Evolutionary conservation across 2,329 filamentous ascomycete genomes (phyloP), one percentile per base, ranked within the genome.

Genomic region (Penicillium sp.): DNA sequence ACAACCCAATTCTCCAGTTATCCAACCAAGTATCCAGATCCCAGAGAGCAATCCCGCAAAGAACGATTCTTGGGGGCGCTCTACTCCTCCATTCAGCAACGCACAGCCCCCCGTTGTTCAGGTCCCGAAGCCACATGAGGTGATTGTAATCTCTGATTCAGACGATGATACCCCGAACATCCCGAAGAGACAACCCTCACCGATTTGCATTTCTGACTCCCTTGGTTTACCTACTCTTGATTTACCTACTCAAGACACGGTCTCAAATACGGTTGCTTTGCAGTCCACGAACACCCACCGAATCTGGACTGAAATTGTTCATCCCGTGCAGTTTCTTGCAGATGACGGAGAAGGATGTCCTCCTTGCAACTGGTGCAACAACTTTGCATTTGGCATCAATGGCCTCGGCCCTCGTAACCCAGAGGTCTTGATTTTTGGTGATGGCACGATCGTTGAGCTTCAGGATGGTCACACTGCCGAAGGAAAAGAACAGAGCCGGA

Each of bases 301-400:
- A 4, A 71, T 77, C 46, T 60, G 52, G 8, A 79, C 76, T 2
- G 70, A 64, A 11, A 71, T 77, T 57, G 66, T 70, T 16, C 75
- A 78, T 47, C 76, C 76, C 0, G 70, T 79, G 20, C 46, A 53
- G 13, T 77, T 50, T 43, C 37, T 79, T 61, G 69, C 73, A 34
- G 62, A 72, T 56, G 59, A 66, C 5, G 60, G 46, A 4, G 52
- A 66, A 13, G 55, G 54, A 13, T 56, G 51, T 1, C 44, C 58
- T 2, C 62, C 68, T 1, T 80, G 78, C 59, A 61, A 76, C 56
- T 79, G 75, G 69, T 80, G 77, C 58, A 51, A 60, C 3, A 64
- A 75, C 14, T 69, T 74, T 13, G 50, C 64, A 0, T 79, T 78
- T 44, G 72, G 74, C 1, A 67, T 80, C 9, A 53, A 74, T 1